Conservation (phyloP, 2,329 filamentous ascomycete genomes). For the Colletotrichum agaves region DNA sequence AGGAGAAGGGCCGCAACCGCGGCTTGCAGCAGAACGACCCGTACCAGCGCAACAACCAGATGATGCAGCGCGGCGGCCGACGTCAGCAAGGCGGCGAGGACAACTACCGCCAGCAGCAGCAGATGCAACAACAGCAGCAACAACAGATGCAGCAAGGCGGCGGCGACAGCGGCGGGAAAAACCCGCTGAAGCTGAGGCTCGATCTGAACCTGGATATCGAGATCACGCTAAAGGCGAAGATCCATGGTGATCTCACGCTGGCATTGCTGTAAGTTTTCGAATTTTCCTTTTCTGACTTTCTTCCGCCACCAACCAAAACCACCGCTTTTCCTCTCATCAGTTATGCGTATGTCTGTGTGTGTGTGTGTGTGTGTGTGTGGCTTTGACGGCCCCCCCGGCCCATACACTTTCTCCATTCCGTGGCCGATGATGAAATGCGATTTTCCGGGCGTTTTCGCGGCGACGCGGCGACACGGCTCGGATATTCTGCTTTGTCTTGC, state of each 20-base stretch:
- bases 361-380: too few relatives aligned
- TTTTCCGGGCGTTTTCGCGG: neutral
- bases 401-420: too few relatives aligned
- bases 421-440: neutral
- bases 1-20: constrained; percentile 10
- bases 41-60: constrained; percentile 16
- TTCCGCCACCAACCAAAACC: too few relatives aligned
- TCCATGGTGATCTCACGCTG: constrained; percentile 80
- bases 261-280: constrained; percentile 69
- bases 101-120: constrained; percentile 31
- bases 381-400: too few relatives aligned
- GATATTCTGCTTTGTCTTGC: constrained; percentile 11
- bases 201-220: constrained; percentile 82
- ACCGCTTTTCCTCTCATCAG: neutral
- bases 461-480: neutral
- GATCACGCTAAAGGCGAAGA: constrained; percentile 82
- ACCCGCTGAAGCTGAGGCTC: constrained; percentile 40
- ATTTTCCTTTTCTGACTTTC: neutral
- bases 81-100: constrained; percentile 35
- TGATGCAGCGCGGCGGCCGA: constrained; percentile 16
- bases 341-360: too few relatives aligned
- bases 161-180: constrained; percentile 39
- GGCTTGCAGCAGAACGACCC: constrained; percentile 14
- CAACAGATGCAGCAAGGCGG: constrained; percentile 42
- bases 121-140: constrained; percentile 41